Percentiles rank a stretch among this genome's conserved stretches.
Conservation (phyloP, 225 moss, liverwort and hornwort genomes). For the Neckera pumila region DNA sequence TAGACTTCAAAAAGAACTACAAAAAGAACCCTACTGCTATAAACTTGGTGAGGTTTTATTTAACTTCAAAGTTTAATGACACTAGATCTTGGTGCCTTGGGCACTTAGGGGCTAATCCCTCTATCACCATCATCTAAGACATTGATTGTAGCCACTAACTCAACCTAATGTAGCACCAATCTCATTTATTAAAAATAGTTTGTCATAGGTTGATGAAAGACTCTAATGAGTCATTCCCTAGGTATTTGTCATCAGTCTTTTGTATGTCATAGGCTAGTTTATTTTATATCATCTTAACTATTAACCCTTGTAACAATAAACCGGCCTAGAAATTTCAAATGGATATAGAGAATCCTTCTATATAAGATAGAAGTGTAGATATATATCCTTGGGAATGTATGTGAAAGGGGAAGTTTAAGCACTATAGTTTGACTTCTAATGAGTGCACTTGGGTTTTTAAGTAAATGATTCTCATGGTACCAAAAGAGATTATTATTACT, state of each 20-base stretch:
- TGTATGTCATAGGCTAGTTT: not conserved
- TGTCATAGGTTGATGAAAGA: not conserved
- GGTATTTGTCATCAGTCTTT: not conserved
- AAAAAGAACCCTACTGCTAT: too few relatives aligned
- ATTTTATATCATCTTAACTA: accelerated
- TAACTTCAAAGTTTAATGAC: not conserved
- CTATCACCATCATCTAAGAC: not conserved
- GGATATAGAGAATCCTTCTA: not conserved
- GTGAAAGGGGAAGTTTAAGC: accelerated
- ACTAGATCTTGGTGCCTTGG: not conserved
- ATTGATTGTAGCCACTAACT: not conserved
- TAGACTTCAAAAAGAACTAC: not conserved
- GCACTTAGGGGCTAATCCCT: not conserved
- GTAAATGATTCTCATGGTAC: accelerated
- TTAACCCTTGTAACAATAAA: accelerated
- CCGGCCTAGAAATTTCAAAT: accelerated
- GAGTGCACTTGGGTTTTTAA: accelerated
- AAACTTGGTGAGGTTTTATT: not conserved
- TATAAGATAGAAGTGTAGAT: not conserved
- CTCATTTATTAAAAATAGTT: not conserved
- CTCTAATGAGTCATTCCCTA: too few relatives aligned
- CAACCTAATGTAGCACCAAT: not conserved
- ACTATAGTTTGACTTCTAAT: not conserved
- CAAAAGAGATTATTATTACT: accelerated
- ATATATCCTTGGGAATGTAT: not conserved